Evolutionary conservation across 2,329 filamentous ascomycete genomes (phyloP).

Genomic region (Fusarium sp.): DNA sequence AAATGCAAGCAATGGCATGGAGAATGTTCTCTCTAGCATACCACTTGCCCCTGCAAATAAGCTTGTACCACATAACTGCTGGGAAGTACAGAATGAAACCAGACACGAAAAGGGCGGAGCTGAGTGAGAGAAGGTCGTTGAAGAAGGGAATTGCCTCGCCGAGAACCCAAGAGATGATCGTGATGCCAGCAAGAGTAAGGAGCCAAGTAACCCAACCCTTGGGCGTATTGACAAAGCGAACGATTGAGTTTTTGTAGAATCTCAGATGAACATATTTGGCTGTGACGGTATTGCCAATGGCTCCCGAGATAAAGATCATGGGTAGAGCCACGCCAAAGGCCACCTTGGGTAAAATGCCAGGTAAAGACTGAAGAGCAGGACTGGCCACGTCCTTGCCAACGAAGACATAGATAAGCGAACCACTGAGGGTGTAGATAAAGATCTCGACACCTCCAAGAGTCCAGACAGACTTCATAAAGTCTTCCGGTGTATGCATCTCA

Average conservation of each 20-base stretch:
- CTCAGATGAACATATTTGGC: conserved; percentile 51
- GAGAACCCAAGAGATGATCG: conserved; percentile 55
- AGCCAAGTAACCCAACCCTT: conserved; percentile 63
- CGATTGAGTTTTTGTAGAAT: conserved; percentile 34
- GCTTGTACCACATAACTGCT: conserved; percentile 54
- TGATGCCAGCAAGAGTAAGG: conserved; percentile 64
- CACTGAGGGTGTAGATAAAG: conserved; percentile 70
- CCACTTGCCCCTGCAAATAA: conserved; percentile 45
- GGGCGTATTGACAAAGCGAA: conserved; percentile 35
- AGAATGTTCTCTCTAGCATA: conserved; percentile 29
- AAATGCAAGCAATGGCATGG: conserved; percentile 2
- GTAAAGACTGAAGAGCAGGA: conserved; percentile 72
- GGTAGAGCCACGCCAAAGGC: conserved; percentile 64
- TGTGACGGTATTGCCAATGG: conserved; percentile 63
- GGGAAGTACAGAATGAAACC: conserved; percentile 52
- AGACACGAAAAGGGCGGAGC: conserved; percentile 59
- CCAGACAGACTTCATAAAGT: conserved; percentile 61
- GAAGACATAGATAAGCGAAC: conserved; percentile 73
- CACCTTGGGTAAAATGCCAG: conserved; percentile 56
- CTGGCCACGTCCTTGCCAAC: conserved; percentile 68
- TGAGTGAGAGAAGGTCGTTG: conserved; percentile 67
- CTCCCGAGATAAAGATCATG: conserved; percentile 75
- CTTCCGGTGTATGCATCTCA: conserved; percentile 55
- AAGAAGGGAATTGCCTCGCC: conserved; percentile 79
- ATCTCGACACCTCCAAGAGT: conserved; percentile 69